Evolutionary conservation across 2,329 filamentous ascomycete genomes (phyloP), one percentile per base, ranked within the genome.

Genomic region (Aspergillus pseudoglaucus): DNA sequence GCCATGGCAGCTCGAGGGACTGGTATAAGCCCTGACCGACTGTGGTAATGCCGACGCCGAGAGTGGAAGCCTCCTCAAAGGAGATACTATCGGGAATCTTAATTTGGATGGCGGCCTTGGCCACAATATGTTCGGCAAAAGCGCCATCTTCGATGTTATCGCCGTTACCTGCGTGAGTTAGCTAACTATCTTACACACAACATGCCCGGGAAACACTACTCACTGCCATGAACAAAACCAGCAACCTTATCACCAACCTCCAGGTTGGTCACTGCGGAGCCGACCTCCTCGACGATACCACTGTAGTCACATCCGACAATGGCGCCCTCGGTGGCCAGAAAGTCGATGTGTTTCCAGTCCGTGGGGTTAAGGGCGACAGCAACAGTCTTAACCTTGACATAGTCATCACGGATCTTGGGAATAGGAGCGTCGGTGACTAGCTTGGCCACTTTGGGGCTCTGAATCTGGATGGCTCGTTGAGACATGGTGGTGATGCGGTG

Each of bases 361-460:
- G 74, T 76, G 2, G 77, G 77, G 52, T 80, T 80, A 35, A 80
- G 58, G 2, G 75, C 78, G 0, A 77, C 69, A 5, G 69, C 68
- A 10, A 67, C 66, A 7, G 72, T 73, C 54, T 75, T 78, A 49
- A 79, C 71, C n/a, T 77, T 67, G 18, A 79, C 63, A 55, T 76
- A 79, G 47, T 69, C 68, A 30, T 71, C 66, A n/a, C 66, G 65
- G n/a, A 73, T 54, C 45, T 61, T 62, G 12, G 72, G 71, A 3
- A 72, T 51, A 4, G 69, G 64, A 57, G 51, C 50, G 33, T 69
- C 61, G 15, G 44, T 49, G 27, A 58, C 55, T 15, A 67, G 42
- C 18, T 40, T 42, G 15, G 49, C 59, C 44, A 55, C 53, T 32
- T 54, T 53, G n/a, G 56, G 53, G 47, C 50, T 46, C 45, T 65